A percentile compares a stretch with the other conserved stretches of the same genome.
Conservation (phyloP, 306 rosid genomes). For the Dryas alaskensis region DNA sequence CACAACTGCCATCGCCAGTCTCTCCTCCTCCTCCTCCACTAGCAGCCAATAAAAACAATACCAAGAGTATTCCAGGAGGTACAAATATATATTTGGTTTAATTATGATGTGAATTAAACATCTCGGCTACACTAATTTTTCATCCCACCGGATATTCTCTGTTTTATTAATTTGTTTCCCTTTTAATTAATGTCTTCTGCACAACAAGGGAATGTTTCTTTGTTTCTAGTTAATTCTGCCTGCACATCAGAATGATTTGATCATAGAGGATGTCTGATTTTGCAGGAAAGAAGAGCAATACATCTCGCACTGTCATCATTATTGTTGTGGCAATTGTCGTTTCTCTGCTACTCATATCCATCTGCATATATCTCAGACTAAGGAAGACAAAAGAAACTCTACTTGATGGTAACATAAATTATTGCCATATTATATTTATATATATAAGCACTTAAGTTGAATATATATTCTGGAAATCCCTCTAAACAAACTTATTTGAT, state of each 20-base stretch:
- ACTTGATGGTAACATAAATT: slow-evolving; percentile 1
- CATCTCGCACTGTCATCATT: not conserved
- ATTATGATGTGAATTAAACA: not conserved
- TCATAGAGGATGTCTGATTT: not conserved
- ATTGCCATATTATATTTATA: not conserved
- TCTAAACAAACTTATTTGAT: not conserved
- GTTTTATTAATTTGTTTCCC: not conserved
- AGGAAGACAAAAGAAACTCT: slow-evolving; percentile 2
- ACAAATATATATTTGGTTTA: not conserved
- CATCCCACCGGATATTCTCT: not conserved
- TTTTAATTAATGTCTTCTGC: not conserved
- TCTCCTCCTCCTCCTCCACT: no score
- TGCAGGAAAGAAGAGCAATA: not conserved
- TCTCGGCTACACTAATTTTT: not conserved
- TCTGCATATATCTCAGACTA: slow-evolving; percentile 4
- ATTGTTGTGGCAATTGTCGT: not conserved
- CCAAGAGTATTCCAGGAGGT: not conserved
- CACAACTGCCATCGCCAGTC: not conserved
- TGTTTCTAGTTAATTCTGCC: not conserved
- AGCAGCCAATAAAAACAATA: no score
- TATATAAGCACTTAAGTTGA: no score
- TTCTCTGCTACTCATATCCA: not conserved
- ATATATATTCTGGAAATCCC: no score
- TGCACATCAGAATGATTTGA: not conserved
- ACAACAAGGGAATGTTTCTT: not conserved